Evolutionary conservation across 2,329 filamentous ascomycete species (phyloP), one percentile per base, ranked within the genome.

Genomic region (Calonectria montana): DNA sequence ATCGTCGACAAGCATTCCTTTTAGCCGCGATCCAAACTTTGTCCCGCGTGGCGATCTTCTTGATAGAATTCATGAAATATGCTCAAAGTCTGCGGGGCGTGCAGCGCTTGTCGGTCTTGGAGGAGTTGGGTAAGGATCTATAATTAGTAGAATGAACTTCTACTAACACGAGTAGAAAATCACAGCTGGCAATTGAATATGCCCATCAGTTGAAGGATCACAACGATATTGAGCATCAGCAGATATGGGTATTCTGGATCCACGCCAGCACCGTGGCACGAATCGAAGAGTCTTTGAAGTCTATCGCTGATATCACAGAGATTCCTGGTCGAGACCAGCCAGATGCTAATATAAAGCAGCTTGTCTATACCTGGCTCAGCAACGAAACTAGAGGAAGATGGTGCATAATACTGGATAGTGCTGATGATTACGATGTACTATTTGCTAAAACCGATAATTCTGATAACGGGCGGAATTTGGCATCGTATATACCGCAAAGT

Each of bases 191-290:
- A 25, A 83, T 84, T 70, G 78, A 85, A 79, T 84, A 82, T 67
- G 77, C 78, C 18, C 81, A 84, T 65, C 76, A 68, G 71, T 71
- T 50, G 79, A 12, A 72, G 65, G 29, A 80, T 74, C 25, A 75
- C 76, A 18, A 10, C 10, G 8, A 35, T 35, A 12, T 8, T 21
- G 2, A 61, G 43, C 16, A 29, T 35, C 10, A 27, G 2, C 62
- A 76, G 16, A 82, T 75, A 48, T 84, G 77, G 80, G 76, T 84
- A 53, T 83, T 84, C 70, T 85, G 81, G 83, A 72, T 84, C n/a
- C 47, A 69, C 10, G 59, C 67, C 12, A 21, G 47, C 25, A 59
- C 59, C 1, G 5, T 9, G 2, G 21, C 67, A n/a, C 47, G 48
- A 15, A 31, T 59, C 5, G 47, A 57, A 31, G 67, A 69, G 35